Evolutionary conservation across 805 yeast species (phyloP).

Genomic region (Monosporozyma aerobia): DNA sequence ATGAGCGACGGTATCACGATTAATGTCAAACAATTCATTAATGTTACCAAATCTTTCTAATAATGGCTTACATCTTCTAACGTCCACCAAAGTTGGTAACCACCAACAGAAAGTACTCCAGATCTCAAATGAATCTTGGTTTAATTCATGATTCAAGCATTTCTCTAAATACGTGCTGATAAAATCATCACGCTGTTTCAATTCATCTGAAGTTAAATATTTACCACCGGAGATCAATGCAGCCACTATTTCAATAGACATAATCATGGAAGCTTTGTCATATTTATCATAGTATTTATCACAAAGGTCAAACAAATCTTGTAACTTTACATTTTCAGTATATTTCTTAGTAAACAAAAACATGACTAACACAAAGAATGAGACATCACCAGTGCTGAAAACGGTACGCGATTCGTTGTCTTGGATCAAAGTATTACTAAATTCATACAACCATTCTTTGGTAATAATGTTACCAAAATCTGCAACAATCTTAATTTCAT

Average conservation of each 20-base stretch:
- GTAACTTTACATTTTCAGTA: conserved; percentile 31
- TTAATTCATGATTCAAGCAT: conserved; percentile 48
- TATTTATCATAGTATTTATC: conserved; percentile 47
- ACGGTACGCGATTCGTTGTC: conserved; percentile 63
- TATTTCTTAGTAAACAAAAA: conserved; percentile 40
- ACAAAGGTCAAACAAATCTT: conserved; percentile 46
- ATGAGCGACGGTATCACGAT: conserved; percentile 53
- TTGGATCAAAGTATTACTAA: conserved; percentile 45
- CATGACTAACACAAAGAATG: conserved; percentile 44
- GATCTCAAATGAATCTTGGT: conserved; percentile 63
- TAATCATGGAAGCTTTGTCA: conserved; percentile 74
- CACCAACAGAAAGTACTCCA: conserved; percentile 78
- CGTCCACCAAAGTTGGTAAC: conserved; percentile 56
- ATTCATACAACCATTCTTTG: conserved; percentile 47
- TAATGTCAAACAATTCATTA: conserved; percentile 34
- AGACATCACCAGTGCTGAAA: conserved; percentile 59
- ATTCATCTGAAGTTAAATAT: conserved; percentile 30
- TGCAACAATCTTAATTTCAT: conserved; percentile 37
- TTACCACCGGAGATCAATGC: conserved; percentile 52
- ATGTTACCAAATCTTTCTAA: conserved; percentile 38
- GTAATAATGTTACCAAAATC: conserved; percentile 39
- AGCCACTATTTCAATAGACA: conserved; percentile 58
- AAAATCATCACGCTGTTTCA: conserved; percentile 37
- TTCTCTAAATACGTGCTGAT: conserved; percentile 36
- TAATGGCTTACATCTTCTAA: conserved; percentile 56